Conservation (phyloP, 2,329 filamentous ascomycete genomes). For the Acrodontium crateriforme region DNA sequence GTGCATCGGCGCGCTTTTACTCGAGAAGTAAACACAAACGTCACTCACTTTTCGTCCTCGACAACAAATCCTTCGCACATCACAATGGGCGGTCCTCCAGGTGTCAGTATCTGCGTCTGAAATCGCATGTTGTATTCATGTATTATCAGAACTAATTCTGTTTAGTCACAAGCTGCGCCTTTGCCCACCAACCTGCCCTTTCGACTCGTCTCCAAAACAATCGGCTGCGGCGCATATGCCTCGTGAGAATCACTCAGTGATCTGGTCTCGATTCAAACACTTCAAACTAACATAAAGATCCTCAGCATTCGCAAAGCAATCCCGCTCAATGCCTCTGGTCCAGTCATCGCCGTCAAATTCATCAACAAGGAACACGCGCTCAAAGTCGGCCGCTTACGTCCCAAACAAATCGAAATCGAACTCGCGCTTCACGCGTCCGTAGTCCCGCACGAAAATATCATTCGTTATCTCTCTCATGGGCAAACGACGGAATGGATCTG, state of each 20-base stretch:
- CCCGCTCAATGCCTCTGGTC: constrained; percentile 52
- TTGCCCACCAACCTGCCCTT: constrained; percentile 79
- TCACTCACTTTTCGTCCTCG: too few relatives aligned
- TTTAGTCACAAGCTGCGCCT: constrained; percentile 80
- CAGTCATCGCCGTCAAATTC: constrained; percentile 93
- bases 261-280: too few relatives aligned
- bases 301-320: constrained; percentile 82
- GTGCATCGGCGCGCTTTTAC: too few relatives aligned
- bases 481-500: constrained; percentile 82
- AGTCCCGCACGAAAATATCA: constrained; percentile 73
- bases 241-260: constrained; percentile 46
- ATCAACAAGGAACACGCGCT: constrained; percentile 95
- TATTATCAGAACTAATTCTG: constrained; percentile 4
- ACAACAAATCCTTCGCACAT: not conserved
- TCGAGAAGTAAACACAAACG: too few relatives aligned
- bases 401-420: constrained; percentile 85
- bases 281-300: not conserved
- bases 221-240: constrained; percentile 91
- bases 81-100: constrained; percentile 20
- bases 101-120: constrained; percentile 10
- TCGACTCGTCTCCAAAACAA: constrained; percentile 87
- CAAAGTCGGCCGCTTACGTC: constrained; percentile 72
- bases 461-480: constrained; percentile 78
- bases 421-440: constrained; percentile 80
- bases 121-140: not conserved